Percentiles rank a stretch among this genome's conserved stretches.
phyloP scores from a whole-genome alignment of 1,139 yeast species.

The Nakaseomyces sp. region DNA sequence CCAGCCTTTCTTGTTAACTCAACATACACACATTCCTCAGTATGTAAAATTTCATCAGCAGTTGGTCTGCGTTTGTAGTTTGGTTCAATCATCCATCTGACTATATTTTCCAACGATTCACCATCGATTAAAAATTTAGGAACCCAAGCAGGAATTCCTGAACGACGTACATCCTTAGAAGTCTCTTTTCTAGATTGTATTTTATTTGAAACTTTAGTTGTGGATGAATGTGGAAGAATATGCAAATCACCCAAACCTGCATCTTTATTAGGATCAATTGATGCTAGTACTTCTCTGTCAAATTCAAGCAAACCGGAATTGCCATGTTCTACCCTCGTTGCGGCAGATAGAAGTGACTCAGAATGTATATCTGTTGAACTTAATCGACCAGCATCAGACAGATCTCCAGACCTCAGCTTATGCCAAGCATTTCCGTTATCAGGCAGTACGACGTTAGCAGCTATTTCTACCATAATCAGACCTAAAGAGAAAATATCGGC shows the following conservation, averaged over 20 bases:
- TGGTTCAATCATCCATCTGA: constrained; percentile 84
- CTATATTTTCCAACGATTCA: constrained; percentile 67
- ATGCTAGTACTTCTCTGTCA: constrained; percentile 10
- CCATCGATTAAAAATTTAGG: constrained; percentile 76
- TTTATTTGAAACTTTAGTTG: constrained; percentile 23
- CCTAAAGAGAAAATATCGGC: constrained; percentile 95
- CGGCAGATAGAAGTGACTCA: constrained; percentile 25
- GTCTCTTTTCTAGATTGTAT: constrained; percentile 11
- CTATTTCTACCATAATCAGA: constrained; percentile 84
- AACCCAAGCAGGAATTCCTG: constrained; percentile 60
- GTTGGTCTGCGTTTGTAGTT: constrained; percentile 76
- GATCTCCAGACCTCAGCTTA: constrained; percentile 86
- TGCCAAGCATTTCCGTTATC: constrained; percentile 98
- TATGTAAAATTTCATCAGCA: constrained; percentile 56
- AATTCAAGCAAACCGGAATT: constrained; percentile 21
- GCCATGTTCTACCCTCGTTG: constrained; percentile 20
- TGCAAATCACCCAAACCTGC: neutral
- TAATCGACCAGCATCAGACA: constrained; percentile 87
- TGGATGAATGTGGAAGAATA: neutral
- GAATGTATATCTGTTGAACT: constrained; percentile 54
- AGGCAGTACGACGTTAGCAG: constrained; percentile 90
- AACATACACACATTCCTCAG: constrained; percentile 68
- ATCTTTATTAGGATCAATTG: constrained; percentile 3
- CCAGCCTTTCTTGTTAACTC: constrained; percentile 85
- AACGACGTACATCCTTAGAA: constrained; percentile 7